Base-by-base conservation (phyloP, 1,284 basidiomycete species). In the Blastosporella zonata region DNA sequence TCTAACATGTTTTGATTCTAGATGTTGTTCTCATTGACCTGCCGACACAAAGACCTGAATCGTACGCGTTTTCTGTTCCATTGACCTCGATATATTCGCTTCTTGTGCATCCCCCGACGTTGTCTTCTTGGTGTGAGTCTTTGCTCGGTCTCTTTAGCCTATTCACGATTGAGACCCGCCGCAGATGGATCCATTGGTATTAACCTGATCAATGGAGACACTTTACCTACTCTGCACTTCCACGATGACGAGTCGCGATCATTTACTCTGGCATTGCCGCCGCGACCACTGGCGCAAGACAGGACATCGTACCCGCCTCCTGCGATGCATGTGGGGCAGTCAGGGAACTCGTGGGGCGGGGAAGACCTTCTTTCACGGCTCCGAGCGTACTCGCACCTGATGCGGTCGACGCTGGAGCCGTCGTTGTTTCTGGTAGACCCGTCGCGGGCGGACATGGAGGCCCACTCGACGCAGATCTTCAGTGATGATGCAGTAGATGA, bases 241-340 rank as follows among this genome's bases (percentile, higher is more conserved):
- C 96, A 98, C 64, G 96, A 98, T 62, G 95, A 98, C 57, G 94
- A 97, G 65, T 93, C 92, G 0, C 81, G 78, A 25, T 93, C 91
- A 6, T 81, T 85, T 67, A 78, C 78, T 20, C 66, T 78, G 42
- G 73, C 80, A n/a, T 67, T 74, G 10, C 70, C 78, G 47, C 63
- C 59, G 43, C 62, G 60, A 36, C 61, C 67, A 12, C 57, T 63
- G 15, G 59, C 60, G 17, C 62, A 58, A 34, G 68, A 52, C 59
- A 64, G 77, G 1, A 76, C 72, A 15, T 70, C 81, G 6, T 88
- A 88, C 59, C 86, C 86, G 21, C 77, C 82, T 3, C 73, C 77
- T 9, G 70, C 78, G 37, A 64, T 70, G 12, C 70, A 77, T 40
- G 57, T 71, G 28, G 65, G 71, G 0, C 76, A 73, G 41, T 62